Evolutionary conservation across 2,329 filamentous ascomycete species (phyloP), one percentile per base, ranked within the genome.

Genomic region (Exophiala bonariae): DNA sequence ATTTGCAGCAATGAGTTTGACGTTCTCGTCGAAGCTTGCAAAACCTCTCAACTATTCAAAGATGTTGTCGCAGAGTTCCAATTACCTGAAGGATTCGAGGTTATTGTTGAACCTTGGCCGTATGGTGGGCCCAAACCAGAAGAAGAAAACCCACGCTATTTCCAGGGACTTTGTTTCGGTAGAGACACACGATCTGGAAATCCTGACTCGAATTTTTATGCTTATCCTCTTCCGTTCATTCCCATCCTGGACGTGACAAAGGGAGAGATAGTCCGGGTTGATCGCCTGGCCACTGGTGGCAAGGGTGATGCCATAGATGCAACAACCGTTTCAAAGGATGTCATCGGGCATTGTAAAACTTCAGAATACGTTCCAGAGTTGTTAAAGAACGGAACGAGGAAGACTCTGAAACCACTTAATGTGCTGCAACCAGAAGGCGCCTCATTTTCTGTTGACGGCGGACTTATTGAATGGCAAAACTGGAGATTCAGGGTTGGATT

Each of bases 371-470:
- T 72, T 1, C 70, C 70, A 1, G 70, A 73, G 59, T 66, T 84
- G 2, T 66, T 82, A 8, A 66, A 72, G 11, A 57, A 61, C 1
- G 71, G 75, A 0, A 57, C 71, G 13, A 67, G 81, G 10, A 66
- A 72, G 34, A 79, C 79, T 45, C 61, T 82, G 20, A 89, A 87
- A 66, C 85, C 86, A 4, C 78, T 90, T 60, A 80, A 88, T 56
- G 82, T 92, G 36, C 75, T 81, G 1, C 87, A 92, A 54, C 81
- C 81, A 0, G 80, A 87, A 22, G 85, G 85, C 0, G 77, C 84
- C 0, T 85, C 81, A 1, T 89, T 89, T 65, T 71, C 67, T 0
- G 73, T 86, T 8, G 41, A 71, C 34, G 68, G 78, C 57, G 71
- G 72, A 45, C 57, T 70, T n/a, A 58, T 82, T 4, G 66, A 74